Percentiles rank a stretch among this genome's conserved stretches.
phyloP scores from a whole-genome alignment of 2,329 filamentous ascomycete species.

The Colletotrichum viniferum region DNA sequence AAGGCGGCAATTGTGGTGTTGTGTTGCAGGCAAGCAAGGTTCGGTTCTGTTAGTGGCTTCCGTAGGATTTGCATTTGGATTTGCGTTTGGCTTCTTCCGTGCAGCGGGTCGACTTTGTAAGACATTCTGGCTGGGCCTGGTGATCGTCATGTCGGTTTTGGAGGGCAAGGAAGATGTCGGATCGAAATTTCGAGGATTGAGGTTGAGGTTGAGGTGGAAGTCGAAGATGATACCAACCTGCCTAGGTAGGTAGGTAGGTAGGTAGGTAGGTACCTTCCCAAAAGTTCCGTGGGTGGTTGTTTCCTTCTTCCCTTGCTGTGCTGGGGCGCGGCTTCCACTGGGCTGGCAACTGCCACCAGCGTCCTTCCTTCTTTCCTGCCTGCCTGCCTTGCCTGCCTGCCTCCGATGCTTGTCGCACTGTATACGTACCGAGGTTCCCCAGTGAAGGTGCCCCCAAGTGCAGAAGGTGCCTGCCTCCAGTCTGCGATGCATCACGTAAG shows the following conservation, averaged over 20 bases:
- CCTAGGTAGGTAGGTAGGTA: neutral
- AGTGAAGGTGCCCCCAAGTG: neutral
- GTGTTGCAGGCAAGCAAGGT: neutral
- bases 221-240: neutral
- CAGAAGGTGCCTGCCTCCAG: neutral
- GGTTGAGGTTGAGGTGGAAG: neutral
- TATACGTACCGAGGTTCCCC: neutral
- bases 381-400: neutral
- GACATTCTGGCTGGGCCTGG: neutral
- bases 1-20: neutral
- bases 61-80: neutral
- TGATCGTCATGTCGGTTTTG: neutral
- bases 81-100: neutral
- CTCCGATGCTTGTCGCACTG: neutral
- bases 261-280: neutral
- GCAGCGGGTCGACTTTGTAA: neutral
- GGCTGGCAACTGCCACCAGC: neutral
- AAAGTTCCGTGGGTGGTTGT: neutral
- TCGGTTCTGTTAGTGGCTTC: neutral
- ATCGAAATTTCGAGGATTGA: neutral
- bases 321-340: neutral
- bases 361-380: neutral
- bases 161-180: neutral
- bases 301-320: neutral
- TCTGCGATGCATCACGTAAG: neutral